Evolutionary conservation across 371 early-diverging fungal species (phyloP).

Genomic region (Funneliformis caledonium): DNA sequence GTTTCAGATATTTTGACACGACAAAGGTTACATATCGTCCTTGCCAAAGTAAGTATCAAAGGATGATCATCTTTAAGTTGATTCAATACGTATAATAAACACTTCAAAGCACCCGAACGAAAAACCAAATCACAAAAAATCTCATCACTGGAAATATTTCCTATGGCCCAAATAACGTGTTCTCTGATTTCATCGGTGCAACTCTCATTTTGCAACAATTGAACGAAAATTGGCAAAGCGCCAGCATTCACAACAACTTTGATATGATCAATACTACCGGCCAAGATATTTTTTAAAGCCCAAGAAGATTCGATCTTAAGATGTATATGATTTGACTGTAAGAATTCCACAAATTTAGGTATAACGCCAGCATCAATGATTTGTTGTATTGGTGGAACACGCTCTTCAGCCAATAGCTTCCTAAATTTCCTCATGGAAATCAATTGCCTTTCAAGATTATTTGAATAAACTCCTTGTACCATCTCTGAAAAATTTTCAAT

Average conservation of each 20-base stretch:
- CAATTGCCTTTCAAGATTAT: constrained; percentile 79
- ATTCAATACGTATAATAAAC: constrained; percentile 81
- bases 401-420: constrained; percentile 96
- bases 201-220: constrained; percentile 83
- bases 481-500: constrained; percentile 66
- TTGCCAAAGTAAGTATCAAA: constrained; percentile 97
- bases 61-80: constrained; percentile 51
- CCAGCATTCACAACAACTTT: constrained; percentile 89
- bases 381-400: constrained; percentile 97
- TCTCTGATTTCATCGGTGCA: constrained; percentile 80
- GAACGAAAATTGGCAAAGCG: constrained; percentile 93
- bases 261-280: constrained; percentile 97
- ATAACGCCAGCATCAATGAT: constrained; percentile 95
- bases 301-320: constrained; percentile 98
- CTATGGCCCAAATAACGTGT: constrained; percentile 99
- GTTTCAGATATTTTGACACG: constrained; percentile 98
- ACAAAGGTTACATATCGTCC: constrained; percentile 99
- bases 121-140: constrained; percentile 97
- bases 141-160: constrained; percentile 99
- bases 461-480: constrained; percentile 74
- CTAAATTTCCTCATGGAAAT: constrained; percentile 92
- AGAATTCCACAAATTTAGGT: constrained; percentile 95
- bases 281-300: constrained; percentile 99
- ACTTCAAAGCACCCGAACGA: constrained; percentile 79
- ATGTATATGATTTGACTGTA: constrained; percentile 66